Base-by-base conservation (phyloP, 106 monocot genomes). In the Gastrodia elata region DNA sequence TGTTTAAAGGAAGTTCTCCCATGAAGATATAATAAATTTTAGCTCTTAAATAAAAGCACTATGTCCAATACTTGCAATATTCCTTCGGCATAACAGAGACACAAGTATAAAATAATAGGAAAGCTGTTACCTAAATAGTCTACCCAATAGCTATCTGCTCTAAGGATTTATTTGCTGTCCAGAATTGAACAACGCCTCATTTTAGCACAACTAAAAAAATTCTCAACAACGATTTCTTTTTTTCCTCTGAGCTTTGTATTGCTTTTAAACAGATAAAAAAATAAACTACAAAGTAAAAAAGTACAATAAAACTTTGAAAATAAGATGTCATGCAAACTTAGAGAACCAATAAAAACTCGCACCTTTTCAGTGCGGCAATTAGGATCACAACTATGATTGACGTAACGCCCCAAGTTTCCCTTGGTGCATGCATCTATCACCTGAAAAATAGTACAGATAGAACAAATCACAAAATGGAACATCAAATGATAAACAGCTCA, bases 341-440 rank as follows among this genome's bases (percentile, higher is more conserved):
- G 4, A 67, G 5, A 44, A 69, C 61, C 32, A 5, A 64, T 0
- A 71, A 65, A 56, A 39, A 64, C 16, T 59, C 56, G 49, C 34
- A 90, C 97, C 93, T 98, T 98, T 85, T 98, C 93, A 58, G 97
- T 98, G 11, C 90, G 90, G 28, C 97, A 98, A 75, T 98, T 98
- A 61, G 97, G 97, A 56, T 88, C 82, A 76, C 97, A 98, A 61
- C 97, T 98, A 72, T 98, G 97, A 79, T 98, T 98, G 79, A 98
- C 87, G 39, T 86, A 98, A 57, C 97, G 88, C 20, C 93, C 97
- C 72, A 93, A 80, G 72, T 98, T 98, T 73, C 97, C 97, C 79
- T 98, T 98, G 9, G 77, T 71, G 39, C 88, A 91, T 74, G 97
- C 97, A 87, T 98, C 97, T 72, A 98, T 98, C 56, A 96, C 92